A percentile compares a stretch with the other conserved stretches of the same genome.
phyloP scores from a whole-genome alignment of 805 yeast genomes.

The Candida glaebosa region DNA sequence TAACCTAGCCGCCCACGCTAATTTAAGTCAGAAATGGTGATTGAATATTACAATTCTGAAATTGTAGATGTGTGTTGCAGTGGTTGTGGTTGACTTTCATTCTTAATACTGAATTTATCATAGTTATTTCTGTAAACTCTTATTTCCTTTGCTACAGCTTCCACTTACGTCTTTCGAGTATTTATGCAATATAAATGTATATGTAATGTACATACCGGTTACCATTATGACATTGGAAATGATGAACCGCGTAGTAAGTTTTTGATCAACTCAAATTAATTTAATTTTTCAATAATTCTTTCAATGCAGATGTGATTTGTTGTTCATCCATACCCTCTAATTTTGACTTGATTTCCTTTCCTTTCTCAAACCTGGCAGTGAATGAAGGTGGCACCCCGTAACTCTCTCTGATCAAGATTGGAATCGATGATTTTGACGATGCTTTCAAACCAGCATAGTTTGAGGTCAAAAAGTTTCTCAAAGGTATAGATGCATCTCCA shows the following conservation, averaged over 20 bases:
- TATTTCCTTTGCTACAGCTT: too few species aligned
- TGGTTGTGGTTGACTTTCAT: too few species aligned
- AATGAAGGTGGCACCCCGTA: conserved; percentile 69
- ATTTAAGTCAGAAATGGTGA: too few species aligned
- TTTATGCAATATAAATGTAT: too few species aligned
- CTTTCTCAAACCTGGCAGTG: conserved; percentile 67
- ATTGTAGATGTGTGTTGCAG: too few species aligned
- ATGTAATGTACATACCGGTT: not conserved
- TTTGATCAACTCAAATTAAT: too few species aligned
- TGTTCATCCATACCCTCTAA: conserved; percentile 47
- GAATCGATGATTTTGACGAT: conserved; percentile 56
- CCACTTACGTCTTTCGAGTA: too few species aligned
- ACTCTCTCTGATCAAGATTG: conserved; percentile 77
- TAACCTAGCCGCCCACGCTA: too few species aligned
- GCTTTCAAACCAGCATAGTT: conserved; percentile 64
- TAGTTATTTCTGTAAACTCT: too few species aligned
- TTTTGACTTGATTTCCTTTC: conserved; percentile 46
- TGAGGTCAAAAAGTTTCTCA: conserved; percentile 60
- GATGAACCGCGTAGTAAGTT: too few species aligned
- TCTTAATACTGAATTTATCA: too few species aligned
- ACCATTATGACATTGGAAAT: not conserved
- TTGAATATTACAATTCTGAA: too few species aligned
- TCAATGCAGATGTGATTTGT: conserved; percentile 41
- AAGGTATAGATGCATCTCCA: conserved; percentile 65
- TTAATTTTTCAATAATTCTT: conserved; percentile 36